Evolutionary conservation across 345 rosid species (phyloP), one percentile per base, ranked within the genome.

Genomic region (Citrus unshiu): DNA sequence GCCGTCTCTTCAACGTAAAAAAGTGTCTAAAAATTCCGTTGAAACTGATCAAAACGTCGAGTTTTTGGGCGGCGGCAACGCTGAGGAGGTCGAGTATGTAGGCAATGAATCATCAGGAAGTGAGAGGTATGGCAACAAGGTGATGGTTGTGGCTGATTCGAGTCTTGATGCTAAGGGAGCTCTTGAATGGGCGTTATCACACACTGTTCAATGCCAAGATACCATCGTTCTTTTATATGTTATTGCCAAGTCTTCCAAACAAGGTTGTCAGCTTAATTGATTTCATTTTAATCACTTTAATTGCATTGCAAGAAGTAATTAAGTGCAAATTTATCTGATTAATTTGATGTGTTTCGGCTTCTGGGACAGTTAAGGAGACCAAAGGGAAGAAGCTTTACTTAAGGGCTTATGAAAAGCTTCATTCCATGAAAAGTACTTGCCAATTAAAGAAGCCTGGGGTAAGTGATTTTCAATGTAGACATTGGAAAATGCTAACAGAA

Each of bases 141-240:
- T 95, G 27, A 92, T 93, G 99, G 98, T 93, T 79, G 95, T 92
- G 71, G 93, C 90, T 43, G 96, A 92, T 73, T 86, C 92, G 46
- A 92, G 88, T 58, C 76, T 84, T 56, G 97, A 92, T 73, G 88
- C 97, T 2, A 88, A 82, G 29, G 94, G 89, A 59, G 98, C 98
- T 35, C 93, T 93, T 68, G 97, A 95, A 80, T 92, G 99, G 99
- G 90, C 96, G 21, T 82, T 95, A 32, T 83, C 95, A n/a, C 96
- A 90, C 70, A 78, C 93, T 46, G 77, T 95, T 76, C 93, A 89
- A 70, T 62, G 67, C 76, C 88, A 89, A 24, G 95, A 92, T 70
- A 82, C 88, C 72, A 80, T 95, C 21, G 78, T 92, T 84, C 93
- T 95, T 49, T 79, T 95, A 3, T 86, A 79, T 79, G 86, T 92